These are phyloP conservation scores for Eucalyptus polyanthemos DNA, from an alignment of 345 rosid genomes.

Conservation along the genomic window DNA sequence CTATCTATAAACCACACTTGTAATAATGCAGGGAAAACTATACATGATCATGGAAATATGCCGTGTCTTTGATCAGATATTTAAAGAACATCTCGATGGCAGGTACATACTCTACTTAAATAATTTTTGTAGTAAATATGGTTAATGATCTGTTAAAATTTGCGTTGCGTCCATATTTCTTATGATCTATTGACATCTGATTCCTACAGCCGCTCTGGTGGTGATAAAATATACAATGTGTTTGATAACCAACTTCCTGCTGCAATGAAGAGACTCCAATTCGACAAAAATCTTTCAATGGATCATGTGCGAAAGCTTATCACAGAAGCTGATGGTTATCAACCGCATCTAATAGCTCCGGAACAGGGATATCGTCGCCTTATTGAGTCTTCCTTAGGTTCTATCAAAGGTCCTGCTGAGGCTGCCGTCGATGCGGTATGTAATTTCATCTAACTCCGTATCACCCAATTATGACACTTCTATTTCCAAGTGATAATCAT, in stretches of 20 bases:
- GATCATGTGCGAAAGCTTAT: constrained; percentile 80
- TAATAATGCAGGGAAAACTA: constrained; percentile 56
- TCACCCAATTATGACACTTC: not conserved
- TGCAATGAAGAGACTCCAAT: constrained; percentile 84
- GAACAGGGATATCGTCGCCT: constrained; percentile 97
- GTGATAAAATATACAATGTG: constrained; percentile 77
- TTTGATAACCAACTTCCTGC: constrained; percentile 89
- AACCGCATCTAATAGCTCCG: constrained; percentile 96
- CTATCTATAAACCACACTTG: not conserved
- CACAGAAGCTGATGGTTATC: constrained; percentile 98
- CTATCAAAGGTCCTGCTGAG: constrained; percentile 93
- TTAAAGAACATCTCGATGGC: constrained; percentile 94
- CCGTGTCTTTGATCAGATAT: constrained; percentile 83
- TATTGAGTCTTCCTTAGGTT: constrained; percentile 72
- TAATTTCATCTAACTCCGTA: not conserved
- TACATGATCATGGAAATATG: constrained; percentile 94
- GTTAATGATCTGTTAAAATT: not conserved
- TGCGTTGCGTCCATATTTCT: not conserved
- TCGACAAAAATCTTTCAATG: constrained; percentile 83
- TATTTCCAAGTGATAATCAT: not conserved
- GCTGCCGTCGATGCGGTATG: constrained; percentile 91
- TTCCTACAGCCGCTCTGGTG: constrained; percentile 81
- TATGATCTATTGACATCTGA: not conserved
- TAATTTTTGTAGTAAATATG: not conserved
- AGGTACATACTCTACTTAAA: constrained; percentile 18